Percentiles rank a stretch among this genome's conserved stretches.
Conservation (phyloP, 2,329 filamentous ascomycete genomes). For the Diaporthe amygdali region DNA sequence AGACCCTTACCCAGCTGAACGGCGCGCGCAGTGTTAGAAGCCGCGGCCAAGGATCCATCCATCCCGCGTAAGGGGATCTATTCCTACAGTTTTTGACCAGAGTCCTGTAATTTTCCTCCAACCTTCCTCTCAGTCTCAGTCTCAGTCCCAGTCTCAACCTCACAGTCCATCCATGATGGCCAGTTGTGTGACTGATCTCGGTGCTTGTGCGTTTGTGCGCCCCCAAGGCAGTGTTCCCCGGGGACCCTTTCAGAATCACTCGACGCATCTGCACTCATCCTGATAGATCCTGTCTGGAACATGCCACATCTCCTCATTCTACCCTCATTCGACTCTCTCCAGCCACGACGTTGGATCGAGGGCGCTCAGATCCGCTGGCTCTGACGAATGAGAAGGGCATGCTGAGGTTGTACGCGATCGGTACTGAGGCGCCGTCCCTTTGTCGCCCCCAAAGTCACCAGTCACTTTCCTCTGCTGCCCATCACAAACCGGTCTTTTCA, state of each 20-base stretch:
- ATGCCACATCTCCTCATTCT: background rate
- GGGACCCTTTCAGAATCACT: background rate
- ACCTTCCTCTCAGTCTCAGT: too few species aligned
- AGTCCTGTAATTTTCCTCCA: background rate
- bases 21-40: too few species aligned
- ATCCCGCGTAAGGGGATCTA: too few species aligned
- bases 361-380: background rate
- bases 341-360: background rate
- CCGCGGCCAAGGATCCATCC: background rate
- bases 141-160: background rate
- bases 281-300: background rate
- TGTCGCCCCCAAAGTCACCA: background rate
- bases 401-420: background rate
- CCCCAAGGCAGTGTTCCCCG: background rate
- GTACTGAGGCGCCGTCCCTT: slow-evolving; percentile 7
- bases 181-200: background rate
- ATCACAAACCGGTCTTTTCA: background rate
- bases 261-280: background rate
- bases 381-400: background rate
- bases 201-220: background rate
- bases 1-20: background rate
- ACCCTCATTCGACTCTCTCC: background rate
- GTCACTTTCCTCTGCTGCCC: background rate
- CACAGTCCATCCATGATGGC: background rate
- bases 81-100: background rate